These are phyloP conservation scores for Solanum microdontum DNA, from an alignment of 257 asterid genomes.

Conservation along the genomic window DNA sequence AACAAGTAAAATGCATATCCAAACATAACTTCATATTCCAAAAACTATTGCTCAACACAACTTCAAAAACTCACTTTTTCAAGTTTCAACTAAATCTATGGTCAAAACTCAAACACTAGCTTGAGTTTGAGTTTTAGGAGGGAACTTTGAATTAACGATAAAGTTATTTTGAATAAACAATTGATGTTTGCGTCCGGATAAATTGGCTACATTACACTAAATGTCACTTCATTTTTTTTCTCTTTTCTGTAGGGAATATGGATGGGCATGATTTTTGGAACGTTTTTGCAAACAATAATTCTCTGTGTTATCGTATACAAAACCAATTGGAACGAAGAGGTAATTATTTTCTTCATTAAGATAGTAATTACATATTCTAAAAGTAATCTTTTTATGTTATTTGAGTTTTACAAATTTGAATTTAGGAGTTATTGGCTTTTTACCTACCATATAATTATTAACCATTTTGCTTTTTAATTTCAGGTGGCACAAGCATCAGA, in stretches of 20 bases:
- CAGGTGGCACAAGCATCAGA: slow-evolving; percentile 84
- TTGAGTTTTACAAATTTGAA: background rate
- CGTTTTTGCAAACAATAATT: slow-evolving; percentile 64
- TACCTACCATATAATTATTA: background rate
- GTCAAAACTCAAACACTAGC: background rate
- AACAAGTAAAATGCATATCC: background rate
- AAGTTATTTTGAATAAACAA: background rate
- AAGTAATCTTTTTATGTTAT: background rate
- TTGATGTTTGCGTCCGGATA: background rate
- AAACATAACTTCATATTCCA: background rate
- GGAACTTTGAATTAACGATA: background rate
- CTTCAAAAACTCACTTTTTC: background rate
- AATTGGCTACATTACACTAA: background rate
- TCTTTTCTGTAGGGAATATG: slow-evolving; percentile 55
- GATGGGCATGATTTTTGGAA: slow-evolving; percentile 98
- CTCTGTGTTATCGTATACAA: slow-evolving; percentile 60
- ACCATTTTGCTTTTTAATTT: slow-evolving; percentile 1
- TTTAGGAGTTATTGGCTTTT: background rate
- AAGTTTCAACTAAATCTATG: background rate
- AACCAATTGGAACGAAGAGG: slow-evolving; percentile 90
- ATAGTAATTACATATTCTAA: background rate
- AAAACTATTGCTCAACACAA: background rate
- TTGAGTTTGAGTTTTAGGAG: background rate
- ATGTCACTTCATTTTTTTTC: background rate
- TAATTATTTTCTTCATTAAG: background rate